Evolutionary conservation across 2,329 filamentous ascomycete genomes (phyloP).

Genomic region (Rugonectria rugulosa): DNA sequence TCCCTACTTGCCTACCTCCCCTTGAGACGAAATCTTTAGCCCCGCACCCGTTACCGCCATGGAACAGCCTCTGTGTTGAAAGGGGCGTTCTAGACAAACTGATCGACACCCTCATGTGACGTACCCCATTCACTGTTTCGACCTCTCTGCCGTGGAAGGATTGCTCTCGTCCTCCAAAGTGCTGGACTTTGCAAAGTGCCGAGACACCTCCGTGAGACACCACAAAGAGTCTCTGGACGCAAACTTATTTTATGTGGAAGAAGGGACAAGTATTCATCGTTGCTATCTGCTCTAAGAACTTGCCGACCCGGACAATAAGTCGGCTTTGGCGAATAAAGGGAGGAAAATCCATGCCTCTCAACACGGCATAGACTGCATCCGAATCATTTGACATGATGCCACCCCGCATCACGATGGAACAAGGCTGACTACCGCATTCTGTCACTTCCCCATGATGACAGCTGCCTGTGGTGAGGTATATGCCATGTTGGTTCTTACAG

Average conservation of each 20-base stretch:
- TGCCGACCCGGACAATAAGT: too few relatives aligned
- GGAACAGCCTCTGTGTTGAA: conserved; percentile 8
- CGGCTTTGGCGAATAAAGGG: too few relatives aligned
- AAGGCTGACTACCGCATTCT: conserved; percentile 13
- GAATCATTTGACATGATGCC: background rate
- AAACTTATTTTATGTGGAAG: background rate
- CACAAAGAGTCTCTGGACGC: background rate
- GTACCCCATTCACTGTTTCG: conserved; percentile 17
- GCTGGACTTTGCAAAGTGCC: conserved; percentile 16
- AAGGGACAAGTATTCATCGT: background rate
- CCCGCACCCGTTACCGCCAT: conserved; percentile 6
- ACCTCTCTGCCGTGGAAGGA: conserved; percentile 8
- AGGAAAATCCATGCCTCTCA: background rate
- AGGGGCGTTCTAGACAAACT: conserved; percentile 28
- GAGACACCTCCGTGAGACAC: conserved; percentile 15
- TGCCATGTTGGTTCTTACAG: background rate
- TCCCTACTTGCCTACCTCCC: too few relatives aligned
- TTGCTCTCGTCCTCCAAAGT: conserved; percentile 15
- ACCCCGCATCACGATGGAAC: conserved; percentile 1
- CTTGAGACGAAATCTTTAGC: background rate
- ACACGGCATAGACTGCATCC: conserved; percentile 1
- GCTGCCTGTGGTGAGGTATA: background rate
- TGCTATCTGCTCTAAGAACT: too few relatives aligned
- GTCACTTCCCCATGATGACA: conserved; percentile 5
- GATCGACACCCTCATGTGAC: conserved; percentile 38